These are phyloP conservation scores for Penicillium egyptiacum DNA, from an alignment of 495 filamentous ascomycete genomes.

Conservation along the genomic window DNA sequence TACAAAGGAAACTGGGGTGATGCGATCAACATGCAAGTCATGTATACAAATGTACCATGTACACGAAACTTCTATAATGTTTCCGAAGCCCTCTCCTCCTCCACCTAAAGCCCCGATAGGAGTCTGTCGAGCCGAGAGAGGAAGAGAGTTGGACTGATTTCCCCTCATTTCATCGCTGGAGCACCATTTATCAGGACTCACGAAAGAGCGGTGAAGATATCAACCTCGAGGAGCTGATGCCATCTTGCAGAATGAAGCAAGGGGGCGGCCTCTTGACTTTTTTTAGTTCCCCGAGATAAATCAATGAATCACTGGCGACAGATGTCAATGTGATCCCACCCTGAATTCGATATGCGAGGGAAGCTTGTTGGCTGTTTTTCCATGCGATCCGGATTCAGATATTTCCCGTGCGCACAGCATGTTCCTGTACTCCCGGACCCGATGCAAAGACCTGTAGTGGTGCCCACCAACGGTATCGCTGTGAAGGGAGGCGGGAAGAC, in stretches of 20 bases:
- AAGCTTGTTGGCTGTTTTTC: constrained; percentile 8
- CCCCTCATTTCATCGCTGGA: background rate
- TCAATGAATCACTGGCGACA: background rate
- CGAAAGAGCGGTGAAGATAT: constrained; percentile 27
- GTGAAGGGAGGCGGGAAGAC: background rate
- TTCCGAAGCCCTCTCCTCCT: background rate
- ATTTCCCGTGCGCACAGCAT: constrained; percentile 4
- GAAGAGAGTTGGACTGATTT: background rate
- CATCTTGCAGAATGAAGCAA: constrained; percentile 28
- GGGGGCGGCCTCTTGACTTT: constrained; percentile 12
- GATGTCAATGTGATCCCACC: background rate
- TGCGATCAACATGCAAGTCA: constrained; percentile 11
- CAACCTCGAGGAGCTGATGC: constrained; percentile 17
- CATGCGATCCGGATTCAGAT: constrained; percentile 4
- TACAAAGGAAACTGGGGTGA: background rate
- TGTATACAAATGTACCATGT: constrained; percentile 1
- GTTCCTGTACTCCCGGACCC: background rate
- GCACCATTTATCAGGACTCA: background rate
- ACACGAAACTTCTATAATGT: background rate
- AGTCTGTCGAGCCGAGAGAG: background rate
- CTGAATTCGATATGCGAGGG: constrained; percentile 3
- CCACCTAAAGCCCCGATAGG: background rate
- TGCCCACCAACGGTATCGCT: background rate
- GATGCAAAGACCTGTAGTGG: constrained; percentile 1
- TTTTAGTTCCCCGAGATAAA: background rate